These are phyloP conservation scores for Apiotrichum domesticum DNA, from an alignment of 1,284 basidiomycete species.

Conservation along the genomic window DNA sequence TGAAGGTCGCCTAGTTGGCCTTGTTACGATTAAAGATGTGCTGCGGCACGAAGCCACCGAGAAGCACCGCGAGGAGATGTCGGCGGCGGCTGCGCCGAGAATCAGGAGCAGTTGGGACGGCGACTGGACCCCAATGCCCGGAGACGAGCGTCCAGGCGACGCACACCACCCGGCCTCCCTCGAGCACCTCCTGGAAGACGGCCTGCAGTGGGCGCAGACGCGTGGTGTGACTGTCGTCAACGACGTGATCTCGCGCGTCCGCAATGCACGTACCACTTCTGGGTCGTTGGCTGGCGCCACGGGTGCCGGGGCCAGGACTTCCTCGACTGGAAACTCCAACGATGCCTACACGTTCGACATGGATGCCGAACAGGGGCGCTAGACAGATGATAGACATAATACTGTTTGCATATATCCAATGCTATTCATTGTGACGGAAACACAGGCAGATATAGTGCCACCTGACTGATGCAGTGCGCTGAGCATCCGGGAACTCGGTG, in stretches of 20 bases:
- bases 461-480: too few species aligned
- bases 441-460: too few species aligned
- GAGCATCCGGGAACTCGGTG: too few species aligned
- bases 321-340: too few species aligned
- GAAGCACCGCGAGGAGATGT: constrained; percentile 20
- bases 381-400: too few species aligned
- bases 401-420: too few species aligned
- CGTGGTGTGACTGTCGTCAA: constrained; percentile 15
- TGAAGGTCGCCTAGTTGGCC: constrained; percentile 70
- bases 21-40: constrained; percentile 95
- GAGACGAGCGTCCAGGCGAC: neutral
- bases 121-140: constrained; percentile 2
- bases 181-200: constrained; percentile 15
- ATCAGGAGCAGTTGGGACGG: neutral
- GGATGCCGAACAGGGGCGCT: too few species aligned
- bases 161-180: constrained; percentile 3
- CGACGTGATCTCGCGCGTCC: constrained; percentile 14
- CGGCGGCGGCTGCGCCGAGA: neutral
- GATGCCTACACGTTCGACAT: too few species aligned
- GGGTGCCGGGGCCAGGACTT: too few species aligned
- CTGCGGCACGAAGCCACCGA: constrained; percentile 65
- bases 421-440: too few species aligned
- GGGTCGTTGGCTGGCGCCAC: too few species aligned
- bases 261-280: neutral
- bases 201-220: constrained; percentile 16